A percentile compares a stretch with the other conserved stretches of the same genome.
Conservation (phyloP, 1,284 basidiomycete species). For the Lignosus rhinocerotis region DNA sequence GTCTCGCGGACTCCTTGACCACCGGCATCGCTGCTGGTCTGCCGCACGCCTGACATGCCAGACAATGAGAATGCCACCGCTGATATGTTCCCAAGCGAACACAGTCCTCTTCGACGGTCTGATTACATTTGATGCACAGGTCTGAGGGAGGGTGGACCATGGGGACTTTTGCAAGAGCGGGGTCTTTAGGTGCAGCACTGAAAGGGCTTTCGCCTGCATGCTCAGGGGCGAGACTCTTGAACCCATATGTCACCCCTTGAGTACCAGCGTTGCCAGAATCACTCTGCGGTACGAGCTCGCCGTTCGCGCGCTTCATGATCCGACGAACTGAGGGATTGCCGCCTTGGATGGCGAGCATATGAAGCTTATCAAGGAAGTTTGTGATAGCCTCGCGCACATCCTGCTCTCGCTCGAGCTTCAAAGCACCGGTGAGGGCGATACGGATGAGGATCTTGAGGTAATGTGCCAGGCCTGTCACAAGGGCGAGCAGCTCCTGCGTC, state of each 20-base stretch:
- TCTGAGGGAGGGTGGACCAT: slow-evolving; percentile 78
- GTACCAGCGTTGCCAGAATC: slow-evolving; percentile 65
- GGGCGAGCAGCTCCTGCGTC: slow-evolving; percentile 96
- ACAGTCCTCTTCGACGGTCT: slow-evolving; percentile 97
- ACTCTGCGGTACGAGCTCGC: slow-evolving; percentile 50
- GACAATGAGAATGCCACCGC: slow-evolving; percentile 94
- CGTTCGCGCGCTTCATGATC: slow-evolving; percentile 67
- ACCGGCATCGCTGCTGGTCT: slow-evolving; percentile 69
- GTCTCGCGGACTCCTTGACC: slow-evolving; percentile 46
- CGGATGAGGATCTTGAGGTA: slow-evolving; percentile 99
- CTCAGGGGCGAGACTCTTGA: slow-evolving; percentile 86
- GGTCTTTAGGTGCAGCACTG: slow-evolving; percentile 43
- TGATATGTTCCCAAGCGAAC: slow-evolving; percentile 91
- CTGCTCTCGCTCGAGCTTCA: slow-evolving; percentile 93
- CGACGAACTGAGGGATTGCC: slow-evolving; percentile 78
- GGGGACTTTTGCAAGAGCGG: slow-evolving; percentile 46
- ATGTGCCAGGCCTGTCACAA: slow-evolving; percentile 97
- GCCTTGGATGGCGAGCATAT: slow-evolving; percentile 86
- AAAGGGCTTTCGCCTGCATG: slow-evolving; percentile 88
- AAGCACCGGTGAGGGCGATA: slow-evolving; percentile 93
- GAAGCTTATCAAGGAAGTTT: slow-evolving; percentile 90
- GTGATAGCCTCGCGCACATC: slow-evolving; percentile 81
- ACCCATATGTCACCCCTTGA: slow-evolving; percentile 82
- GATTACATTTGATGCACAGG: slow-evolving; percentile 85
- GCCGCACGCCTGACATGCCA: slow-evolving; percentile 82